phyloP scores from a whole-genome alignment of 768 basidiomycete genomes.

The Collybiopsis luxurians region DNA sequence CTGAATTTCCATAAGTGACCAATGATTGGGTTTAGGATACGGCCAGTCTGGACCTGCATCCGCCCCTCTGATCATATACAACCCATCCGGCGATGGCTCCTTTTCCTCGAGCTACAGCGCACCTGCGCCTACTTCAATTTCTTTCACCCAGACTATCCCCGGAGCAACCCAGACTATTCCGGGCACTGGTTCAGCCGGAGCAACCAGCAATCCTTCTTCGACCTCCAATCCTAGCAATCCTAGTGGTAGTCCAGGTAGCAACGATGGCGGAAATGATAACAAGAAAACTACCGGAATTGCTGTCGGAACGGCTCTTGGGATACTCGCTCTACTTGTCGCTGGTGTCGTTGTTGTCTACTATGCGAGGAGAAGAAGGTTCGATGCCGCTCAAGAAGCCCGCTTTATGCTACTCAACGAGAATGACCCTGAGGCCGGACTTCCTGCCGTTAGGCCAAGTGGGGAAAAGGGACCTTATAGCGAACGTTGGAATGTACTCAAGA shows the following conservation, averaged over 20 bases:
- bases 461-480: conserved; percentile 3
- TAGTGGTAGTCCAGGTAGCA: conserved; percentile 12
- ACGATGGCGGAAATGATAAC: conserved; percentile 14
- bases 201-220: conserved; percentile 14
- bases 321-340: conserved; percentile 49
- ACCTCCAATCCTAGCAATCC: conserved; percentile 15
- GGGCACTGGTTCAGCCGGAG: not conserved
- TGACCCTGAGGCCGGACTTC: conserved; percentile 29
- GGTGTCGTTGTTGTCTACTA: conserved; percentile 42
- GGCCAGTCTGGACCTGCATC: conserved; percentile 49
- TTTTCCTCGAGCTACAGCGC: conserved; percentile 43
- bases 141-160: conserved; percentile 31
- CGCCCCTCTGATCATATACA: conserved; percentile 53
- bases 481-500: conserved; percentile 5
- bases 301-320: conserved; percentile 60
- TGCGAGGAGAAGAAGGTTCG: conserved; percentile 31
- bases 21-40: conserved; percentile 37
- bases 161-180: conserved; percentile 26
- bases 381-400: conserved; percentile 17
- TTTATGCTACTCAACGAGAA: conserved; percentile 30
- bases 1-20: not conserved
- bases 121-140: conserved; percentile 25
- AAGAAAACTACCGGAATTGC: conserved; percentile 46
- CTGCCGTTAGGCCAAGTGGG: conserved; percentile 20
- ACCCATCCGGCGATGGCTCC: conserved; percentile 30